phyloP scores from a whole-genome alignment of 768 basidiomycete species.

The Leccinum uliginosum region DNA sequence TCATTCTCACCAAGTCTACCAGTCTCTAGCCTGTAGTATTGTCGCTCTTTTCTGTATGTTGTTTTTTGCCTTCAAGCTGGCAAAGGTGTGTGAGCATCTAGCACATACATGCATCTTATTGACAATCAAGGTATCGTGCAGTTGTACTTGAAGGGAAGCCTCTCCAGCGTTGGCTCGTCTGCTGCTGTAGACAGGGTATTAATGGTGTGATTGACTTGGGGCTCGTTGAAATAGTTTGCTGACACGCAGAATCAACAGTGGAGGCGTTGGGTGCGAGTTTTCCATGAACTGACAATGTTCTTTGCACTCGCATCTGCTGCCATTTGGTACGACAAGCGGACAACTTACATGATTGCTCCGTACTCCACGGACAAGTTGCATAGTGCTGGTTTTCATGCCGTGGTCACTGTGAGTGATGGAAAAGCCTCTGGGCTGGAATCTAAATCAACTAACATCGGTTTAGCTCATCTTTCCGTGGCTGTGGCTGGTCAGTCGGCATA shows the following conservation, averaged over 20 bases:
- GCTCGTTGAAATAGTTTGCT: background rate
- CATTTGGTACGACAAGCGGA: conserved; percentile 49
- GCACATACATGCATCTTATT: background rate
- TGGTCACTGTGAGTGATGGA: conserved; percentile 35
- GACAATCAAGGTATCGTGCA: conserved; percentile 10
- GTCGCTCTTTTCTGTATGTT: conserved; percentile 34
- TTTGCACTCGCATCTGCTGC: conserved; percentile 43
- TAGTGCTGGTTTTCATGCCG: conserved; percentile 38
- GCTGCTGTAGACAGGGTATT: conserved; percentile 41
- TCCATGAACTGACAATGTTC: conserved; percentile 45
- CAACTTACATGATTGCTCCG: conserved; percentile 32
- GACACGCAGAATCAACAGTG: conserved; percentile 29
- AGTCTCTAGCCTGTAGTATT: conserved; percentile 37
- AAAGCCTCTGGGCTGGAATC: no score
- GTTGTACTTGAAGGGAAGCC: conserved; percentile 44
- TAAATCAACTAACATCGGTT: background rate
- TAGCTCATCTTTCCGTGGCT: conserved; percentile 48
- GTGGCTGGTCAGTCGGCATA: conserved; percentile 32
- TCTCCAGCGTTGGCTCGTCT: conserved; percentile 48
- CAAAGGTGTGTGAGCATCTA: conserved; percentile 31
- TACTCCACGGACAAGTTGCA: conserved; percentile 35
- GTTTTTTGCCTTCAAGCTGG: conserved; percentile 40
- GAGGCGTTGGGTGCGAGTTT: conserved; percentile 45
- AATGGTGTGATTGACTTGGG: conserved; percentile 33
- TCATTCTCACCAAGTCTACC: conserved; percentile 9